These are phyloP conservation scores for Gossypium ekmanianum DNA, from an alignment of 345 rosid species.

Conservation along the genomic window DNA sequence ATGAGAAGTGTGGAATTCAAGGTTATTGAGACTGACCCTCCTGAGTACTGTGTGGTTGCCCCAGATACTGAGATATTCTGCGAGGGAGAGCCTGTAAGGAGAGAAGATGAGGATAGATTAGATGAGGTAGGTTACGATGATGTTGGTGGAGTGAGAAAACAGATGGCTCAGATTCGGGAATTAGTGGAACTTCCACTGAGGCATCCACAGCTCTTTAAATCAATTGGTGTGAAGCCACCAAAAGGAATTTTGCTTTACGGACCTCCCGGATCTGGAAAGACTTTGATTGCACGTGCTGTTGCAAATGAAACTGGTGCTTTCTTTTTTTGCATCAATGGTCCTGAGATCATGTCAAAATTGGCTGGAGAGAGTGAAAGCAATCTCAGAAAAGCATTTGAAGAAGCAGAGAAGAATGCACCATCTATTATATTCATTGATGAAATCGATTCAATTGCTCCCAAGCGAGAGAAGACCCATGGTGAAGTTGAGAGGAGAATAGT, in stretches of 20 bases:
- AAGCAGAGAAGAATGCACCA: conserved; percentile 97
- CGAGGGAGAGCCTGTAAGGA: conserved; percentile 90
- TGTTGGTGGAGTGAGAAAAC: conserved; percentile 98
- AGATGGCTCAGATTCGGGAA: conserved; percentile 98
- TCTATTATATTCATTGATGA: conserved; percentile 92
- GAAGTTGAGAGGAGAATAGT: conserved; percentile 98
- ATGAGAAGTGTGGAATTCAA: conserved; percentile 96
- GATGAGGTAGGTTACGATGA: conserved; percentile 97
- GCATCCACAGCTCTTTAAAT: conserved; percentile 92
- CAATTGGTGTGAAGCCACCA: conserved; percentile 98
- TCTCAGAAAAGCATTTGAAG: conserved; percentile 94
- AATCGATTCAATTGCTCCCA: conserved; percentile 94
- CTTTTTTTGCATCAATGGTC: conserved; percentile 94
- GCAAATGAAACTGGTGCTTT: conserved; percentile 97
- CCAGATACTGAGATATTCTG: conserved; percentile 97
- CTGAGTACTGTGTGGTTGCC: conserved; percentile 91
- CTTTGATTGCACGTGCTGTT: conserved; percentile 93
- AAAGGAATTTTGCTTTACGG: conserved; percentile 89
- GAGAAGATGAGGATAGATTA: conserved; percentile 89
- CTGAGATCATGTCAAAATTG: conserved; percentile 92
- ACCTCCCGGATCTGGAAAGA: conserved; percentile 87
- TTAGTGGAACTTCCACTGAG: conserved; percentile 89
- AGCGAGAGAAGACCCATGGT: conserved; percentile 93
- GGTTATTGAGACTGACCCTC: conserved; percentile 84
- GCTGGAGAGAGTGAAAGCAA: conserved; percentile 99